A percentile compares a stretch with the other conserved stretches of the same genome.
Conservation (phyloP, 2,329 filamentous ascomycete genomes). For the Penicillium janthinellum region DNA sequence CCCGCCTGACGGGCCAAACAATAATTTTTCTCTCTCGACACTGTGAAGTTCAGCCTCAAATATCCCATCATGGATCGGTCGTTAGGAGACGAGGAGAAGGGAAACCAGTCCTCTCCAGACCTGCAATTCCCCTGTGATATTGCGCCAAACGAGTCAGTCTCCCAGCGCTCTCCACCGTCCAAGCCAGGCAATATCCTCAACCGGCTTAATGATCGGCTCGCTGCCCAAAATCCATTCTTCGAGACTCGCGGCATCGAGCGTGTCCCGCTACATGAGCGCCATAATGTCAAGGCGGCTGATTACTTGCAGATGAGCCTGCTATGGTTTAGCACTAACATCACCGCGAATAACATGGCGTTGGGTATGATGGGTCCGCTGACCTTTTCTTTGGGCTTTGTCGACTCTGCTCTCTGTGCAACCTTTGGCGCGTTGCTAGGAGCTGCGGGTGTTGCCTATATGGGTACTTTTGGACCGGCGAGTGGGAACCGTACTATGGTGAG, state of each 20-base stretch:
- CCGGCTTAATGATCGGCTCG: background rate
- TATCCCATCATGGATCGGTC: background rate
- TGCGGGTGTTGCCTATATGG: slow-evolving; percentile 14
- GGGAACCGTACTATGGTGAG: slow-evolving; percentile 40
- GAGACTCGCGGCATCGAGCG: slow-evolving; percentile 59
- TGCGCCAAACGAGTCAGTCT: background rate
- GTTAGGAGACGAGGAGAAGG: background rate
- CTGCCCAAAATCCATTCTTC: background rate
- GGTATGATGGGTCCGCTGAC: slow-evolving; percentile 31
- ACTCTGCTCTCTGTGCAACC: slow-evolving; percentile 30
- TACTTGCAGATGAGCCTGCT: slow-evolving; percentile 31
- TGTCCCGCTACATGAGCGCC: slow-evolving; percentile 53
- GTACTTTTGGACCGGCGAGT: slow-evolving; percentile 36
- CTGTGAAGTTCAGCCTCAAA: background rate
- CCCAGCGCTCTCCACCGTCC: background rate
- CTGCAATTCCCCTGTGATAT: background rate
- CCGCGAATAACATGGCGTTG: slow-evolving; percentile 34
- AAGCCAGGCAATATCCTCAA: background rate
- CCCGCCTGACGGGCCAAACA: background rate
- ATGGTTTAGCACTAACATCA: slow-evolving; percentile 34
- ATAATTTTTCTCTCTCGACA: background rate
- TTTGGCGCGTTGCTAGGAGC: slow-evolving; percentile 34
- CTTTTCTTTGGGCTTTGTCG: slow-evolving; percentile 37
- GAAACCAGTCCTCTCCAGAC: background rate
- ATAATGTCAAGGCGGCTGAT: slow-evolving; percentile 37